Percentiles rank a stretch among this genome's conserved stretches.
phyloP scores from a whole-genome alignment of 768 basidiomycete genomes.

The Suillus lakei region DNA sequence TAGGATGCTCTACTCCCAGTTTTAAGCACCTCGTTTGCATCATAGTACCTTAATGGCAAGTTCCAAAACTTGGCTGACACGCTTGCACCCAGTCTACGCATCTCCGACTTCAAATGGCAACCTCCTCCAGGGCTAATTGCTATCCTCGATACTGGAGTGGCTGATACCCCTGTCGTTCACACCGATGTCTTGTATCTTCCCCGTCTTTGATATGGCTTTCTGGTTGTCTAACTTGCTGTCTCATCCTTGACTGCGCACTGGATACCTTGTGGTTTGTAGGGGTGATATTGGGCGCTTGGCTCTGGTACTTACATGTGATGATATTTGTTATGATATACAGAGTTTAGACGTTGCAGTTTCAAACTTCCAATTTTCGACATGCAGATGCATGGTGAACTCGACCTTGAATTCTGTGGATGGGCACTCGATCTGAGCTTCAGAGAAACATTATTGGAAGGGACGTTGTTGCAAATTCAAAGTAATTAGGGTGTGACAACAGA shows the following conservation, averaged over 20 bases:
- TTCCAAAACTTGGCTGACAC: too few relatives aligned
- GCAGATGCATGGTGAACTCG: neutral
- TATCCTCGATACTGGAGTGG: neutral
- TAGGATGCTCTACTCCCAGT: too few relatives aligned
- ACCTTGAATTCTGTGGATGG: neutral
- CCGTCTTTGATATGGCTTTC: too few relatives aligned
- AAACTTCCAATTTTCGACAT: neutral
- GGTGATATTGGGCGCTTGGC: neutral
- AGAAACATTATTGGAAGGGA: too few relatives aligned
- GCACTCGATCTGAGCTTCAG: neutral
- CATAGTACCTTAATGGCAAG: too few relatives aligned
- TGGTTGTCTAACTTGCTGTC: too few relatives aligned
- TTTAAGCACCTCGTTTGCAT: too few relatives aligned
- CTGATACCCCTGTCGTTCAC: neutral
- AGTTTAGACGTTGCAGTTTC: neutral
- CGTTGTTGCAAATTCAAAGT: too few relatives aligned
- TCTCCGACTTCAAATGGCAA: neutral
- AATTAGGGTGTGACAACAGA: too few relatives aligned
- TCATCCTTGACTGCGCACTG: too few relatives aligned
- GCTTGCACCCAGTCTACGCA: neutral
- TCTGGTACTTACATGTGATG: neutral
- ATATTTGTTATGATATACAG: neutral
- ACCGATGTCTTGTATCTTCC: too few relatives aligned
- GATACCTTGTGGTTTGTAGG: too few relatives aligned
- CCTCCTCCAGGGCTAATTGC: neutral